phyloP scores from a whole-genome alignment of 2,329 filamentous ascomycete genomes.

The Aspergillus terreus region DNA sequence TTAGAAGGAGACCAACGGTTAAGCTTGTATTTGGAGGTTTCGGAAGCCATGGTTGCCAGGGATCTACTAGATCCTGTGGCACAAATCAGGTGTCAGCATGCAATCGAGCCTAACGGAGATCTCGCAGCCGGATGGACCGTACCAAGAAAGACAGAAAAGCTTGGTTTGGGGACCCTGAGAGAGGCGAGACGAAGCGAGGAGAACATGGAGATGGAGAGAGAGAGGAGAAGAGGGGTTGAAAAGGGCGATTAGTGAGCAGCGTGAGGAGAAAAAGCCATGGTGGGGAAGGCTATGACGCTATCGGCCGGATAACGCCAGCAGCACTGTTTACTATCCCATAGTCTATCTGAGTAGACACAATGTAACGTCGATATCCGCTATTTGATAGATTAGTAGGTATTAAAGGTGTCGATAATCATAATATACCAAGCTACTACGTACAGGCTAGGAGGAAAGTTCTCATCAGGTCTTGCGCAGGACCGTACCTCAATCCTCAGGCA shows the following conservation, averaged over 20 bases:
- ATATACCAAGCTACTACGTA: too few relatives aligned
- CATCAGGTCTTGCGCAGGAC: not conserved
- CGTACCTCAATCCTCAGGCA: not conserved
- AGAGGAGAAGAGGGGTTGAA: constrained; percentile 11
- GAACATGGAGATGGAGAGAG: constrained; percentile 20
- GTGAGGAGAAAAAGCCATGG: constrained; percentile 10
- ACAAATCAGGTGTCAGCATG: constrained; percentile 1
- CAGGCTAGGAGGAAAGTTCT: not conserved
- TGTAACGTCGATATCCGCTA: not conserved
- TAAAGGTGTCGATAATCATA: too few relatives aligned
- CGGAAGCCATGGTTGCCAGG: constrained; percentile 51
- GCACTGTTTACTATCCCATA: too few relatives aligned
- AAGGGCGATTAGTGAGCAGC: constrained; percentile 8
- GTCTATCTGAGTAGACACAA: too few relatives aligned
- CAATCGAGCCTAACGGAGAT: not conserved
- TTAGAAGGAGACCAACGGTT: constrained; percentile 50
- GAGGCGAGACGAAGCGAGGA: constrained; percentile 17
- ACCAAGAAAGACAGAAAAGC: constrained; percentile 18
- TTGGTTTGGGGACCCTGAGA: constrained; percentile 22
- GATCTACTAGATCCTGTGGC: constrained; percentile 23
- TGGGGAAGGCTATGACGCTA: constrained; percentile 16
- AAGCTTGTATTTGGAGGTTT: constrained; percentile 62
- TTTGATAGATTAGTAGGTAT: not conserved
- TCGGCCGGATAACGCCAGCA: not conserved
- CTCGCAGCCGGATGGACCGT: not conserved